Base-by-base conservation (phyloP, 768 basidiomycete species). In the Termitomyces heimii region DNA sequence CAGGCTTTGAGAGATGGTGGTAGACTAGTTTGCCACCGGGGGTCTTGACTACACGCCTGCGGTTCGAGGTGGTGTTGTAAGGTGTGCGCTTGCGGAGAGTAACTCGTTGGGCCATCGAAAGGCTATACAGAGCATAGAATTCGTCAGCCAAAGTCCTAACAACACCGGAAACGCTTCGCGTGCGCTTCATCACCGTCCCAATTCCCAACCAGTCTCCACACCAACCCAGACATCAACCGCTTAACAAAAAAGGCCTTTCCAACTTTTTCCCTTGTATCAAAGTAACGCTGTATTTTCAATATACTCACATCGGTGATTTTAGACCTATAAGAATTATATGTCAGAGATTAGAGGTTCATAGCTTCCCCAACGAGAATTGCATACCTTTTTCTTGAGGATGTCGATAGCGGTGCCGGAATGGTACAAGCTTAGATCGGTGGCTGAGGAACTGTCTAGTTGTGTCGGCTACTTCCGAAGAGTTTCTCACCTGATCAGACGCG, bases 11-110 rank as follows among this genome's bases (percentile, higher is more conserved):
- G 76, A 98, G 78, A 75, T 97, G 92, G 80, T 98, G 95, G 79
- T 96, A 95, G 67, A 96, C 93, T 66, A 98, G 89, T 77, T 90
- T 93, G 64, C 97, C 97, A 77, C 96, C 97, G 54, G 97, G 97
- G 37, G 97, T 98, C 83, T 98, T 98, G 60, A 98, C 86, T 63
- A 98, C 83, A 66, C 94, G 88, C 71, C 95, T 83, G 71, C 93
- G 86, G 84, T 89, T 94, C 58, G 96, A 98, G 67, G 87, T 86
- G 76, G 97, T 98, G 86, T 97, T 98, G 84, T 99, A 97, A 22
- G 94, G 86, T 65, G 88, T 88, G 73, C 97, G 93, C 78, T 97
- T 99, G 81, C 97, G 90, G 80, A 99, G 93, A 68, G 94, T 97
- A 69, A 99, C 95, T 72, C 97, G 94, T 86, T 98, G 96, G 76